Conservation (phyloP, 129 eudicot species). For the Flaveria sonorensis region DNA sequence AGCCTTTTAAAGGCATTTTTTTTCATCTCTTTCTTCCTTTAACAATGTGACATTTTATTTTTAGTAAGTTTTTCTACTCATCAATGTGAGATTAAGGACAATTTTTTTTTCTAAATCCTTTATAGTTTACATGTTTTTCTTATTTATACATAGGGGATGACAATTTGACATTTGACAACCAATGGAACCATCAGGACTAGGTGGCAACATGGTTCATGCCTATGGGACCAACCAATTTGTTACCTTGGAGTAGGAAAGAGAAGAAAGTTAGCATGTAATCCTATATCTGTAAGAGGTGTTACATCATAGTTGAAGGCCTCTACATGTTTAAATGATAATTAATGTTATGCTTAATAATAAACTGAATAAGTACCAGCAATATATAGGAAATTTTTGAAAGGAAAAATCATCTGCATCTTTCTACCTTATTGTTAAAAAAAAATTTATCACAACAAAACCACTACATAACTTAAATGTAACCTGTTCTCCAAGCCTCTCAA, state of each 20-base stretch:
- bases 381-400: constrained; percentile 3
- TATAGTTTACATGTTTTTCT: too few species aligned
- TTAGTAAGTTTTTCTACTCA: too few species aligned
- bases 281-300: neutral
- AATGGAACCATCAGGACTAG: too few species aligned
- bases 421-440: constrained; percentile 18
- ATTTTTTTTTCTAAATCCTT: too few species aligned
- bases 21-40: too few species aligned
- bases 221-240: neutral
- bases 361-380: constrained; percentile 24
- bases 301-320: constrained; percentile 17
- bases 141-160: too few species aligned
- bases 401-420: constrained; percentile 54
- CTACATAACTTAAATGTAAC: constrained; percentile 78
- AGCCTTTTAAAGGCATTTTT: too few species aligned
- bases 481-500: constrained; percentile 91
- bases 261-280: constrained; percentile 5
- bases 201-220: neutral
- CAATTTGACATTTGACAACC: too few species aligned
- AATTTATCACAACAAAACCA: constrained; percentile 64
- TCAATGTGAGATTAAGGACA: too few species aligned
- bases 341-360: constrained; percentile 23
- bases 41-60: too few species aligned
- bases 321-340: constrained; percentile 18
- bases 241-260: neutral